Evolutionary conservation across 352 stramenopile species (phyloP).

Genomic region (Phytophthora syringae): DNA sequence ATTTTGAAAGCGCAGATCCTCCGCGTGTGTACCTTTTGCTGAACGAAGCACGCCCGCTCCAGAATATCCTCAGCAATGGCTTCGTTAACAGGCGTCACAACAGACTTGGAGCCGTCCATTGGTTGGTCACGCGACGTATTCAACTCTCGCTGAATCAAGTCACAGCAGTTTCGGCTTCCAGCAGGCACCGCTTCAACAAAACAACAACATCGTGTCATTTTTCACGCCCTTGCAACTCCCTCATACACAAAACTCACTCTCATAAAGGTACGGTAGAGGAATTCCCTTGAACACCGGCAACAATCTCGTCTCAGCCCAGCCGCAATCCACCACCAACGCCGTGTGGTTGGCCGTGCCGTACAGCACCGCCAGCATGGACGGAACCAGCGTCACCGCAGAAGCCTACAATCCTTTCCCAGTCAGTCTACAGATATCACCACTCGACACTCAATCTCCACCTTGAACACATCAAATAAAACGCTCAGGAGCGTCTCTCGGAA

Average conservation of each 20-base stretch:
- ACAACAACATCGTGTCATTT: neutral
- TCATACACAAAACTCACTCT: slow-evolving; percentile 42
- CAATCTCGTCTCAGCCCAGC: slow-evolving; percentile 74
- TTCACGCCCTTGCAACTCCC: neutral
- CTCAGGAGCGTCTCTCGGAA: slow-evolving; percentile 71
- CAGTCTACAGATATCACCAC: slow-evolving; percentile 1
- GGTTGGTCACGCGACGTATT: slow-evolving; percentile 22
- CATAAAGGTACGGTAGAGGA: slow-evolving; percentile 72
- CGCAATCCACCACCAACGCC: slow-evolving; percentile 81
- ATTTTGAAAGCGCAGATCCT: neutral
- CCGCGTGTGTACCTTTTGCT: slow-evolving; percentile 43
- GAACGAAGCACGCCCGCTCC: slow-evolving; percentile 78
- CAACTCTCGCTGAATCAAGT: slow-evolving; percentile 44
- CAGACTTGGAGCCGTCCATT: slow-evolving; percentile 27
- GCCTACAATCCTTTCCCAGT: slow-evolving; percentile 28
- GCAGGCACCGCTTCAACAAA: slow-evolving; percentile 46
- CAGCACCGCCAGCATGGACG: slow-evolving; percentile 63
- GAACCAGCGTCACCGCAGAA: slow-evolving; percentile 70
- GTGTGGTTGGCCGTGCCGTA: slow-evolving; percentile 81
- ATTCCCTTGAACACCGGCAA: slow-evolving; percentile 87
- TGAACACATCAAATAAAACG: slow-evolving; percentile 69
- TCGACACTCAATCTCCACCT: slow-evolving; percentile 32
- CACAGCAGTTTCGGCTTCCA: slow-evolving; percentile 54
- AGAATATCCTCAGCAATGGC: slow-evolving; percentile 65
- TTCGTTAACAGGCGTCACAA: slow-evolving; percentile 18